These are phyloP conservation scores for Garcia nutans DNA, from an alignment of 345 rosid species.

Conservation along the genomic window DNA sequence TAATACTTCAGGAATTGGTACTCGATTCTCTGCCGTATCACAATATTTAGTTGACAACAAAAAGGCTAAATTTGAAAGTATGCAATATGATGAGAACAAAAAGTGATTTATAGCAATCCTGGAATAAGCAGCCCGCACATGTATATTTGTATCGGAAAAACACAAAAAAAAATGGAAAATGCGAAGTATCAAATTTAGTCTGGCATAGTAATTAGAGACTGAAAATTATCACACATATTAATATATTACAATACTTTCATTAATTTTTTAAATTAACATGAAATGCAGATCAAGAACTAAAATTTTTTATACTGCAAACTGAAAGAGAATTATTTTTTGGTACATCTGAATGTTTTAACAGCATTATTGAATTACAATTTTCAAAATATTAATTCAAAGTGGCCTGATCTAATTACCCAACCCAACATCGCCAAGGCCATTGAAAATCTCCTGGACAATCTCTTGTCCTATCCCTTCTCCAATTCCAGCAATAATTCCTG, in stretches of 20 bases:
- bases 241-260: no score
- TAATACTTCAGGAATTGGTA: background rate
- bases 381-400: background rate
- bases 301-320: background rate
- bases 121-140: background rate
- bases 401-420: background rate
- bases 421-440: background rate
- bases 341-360: no score
- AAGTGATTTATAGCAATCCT: background rate
- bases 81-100: background rate
- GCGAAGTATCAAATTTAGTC: no score
- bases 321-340: background rate
- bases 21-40: background rate
- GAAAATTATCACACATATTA: no score
- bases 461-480: slow-evolving; percentile 2
- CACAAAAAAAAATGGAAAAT: no score
- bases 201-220: no score
- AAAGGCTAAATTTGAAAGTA: background rate
- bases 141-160: background rate
- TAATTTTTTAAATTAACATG: no score
- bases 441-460: background rate
- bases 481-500: background rate
- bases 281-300: no score
- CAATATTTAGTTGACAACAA: no score
- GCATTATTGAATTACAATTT: no score